Evolutionary conservation across 202 grass and related monocot genomes (phyloP).

Genomic region (Bolboschoenoplectus hybrid): DNA sequence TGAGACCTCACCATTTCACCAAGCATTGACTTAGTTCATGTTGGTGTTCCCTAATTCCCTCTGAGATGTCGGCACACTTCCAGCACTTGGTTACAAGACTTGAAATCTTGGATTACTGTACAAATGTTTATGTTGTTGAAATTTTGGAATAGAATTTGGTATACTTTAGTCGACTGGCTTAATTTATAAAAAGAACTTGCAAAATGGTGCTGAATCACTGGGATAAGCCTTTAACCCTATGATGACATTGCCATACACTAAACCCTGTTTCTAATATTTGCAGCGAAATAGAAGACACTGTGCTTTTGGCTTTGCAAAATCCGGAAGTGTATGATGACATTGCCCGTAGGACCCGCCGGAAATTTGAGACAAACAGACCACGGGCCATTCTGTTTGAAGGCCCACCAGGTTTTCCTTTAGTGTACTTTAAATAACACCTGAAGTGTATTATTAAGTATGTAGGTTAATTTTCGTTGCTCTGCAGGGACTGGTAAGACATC

Average conservation of each 20-base stretch:
- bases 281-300: conserved; percentile 95
- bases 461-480: conserved; percentile 17
- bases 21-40: background rate
- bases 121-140: background rate
- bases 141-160: background rate
- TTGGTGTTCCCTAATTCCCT: background rate
- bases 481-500: conserved; percentile 94
- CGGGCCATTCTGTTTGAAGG: conserved; percentile 95
- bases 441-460: background rate
- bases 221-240: background rate
- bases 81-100: background rate
- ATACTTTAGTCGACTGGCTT: background rate
- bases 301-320: conserved; percentile 86
- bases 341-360: conserved; percentile 70
- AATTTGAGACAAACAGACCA: conserved; percentile 94
- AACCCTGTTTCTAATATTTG: conserved; percentile 32
- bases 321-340: conserved; percentile 95
- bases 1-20: background rate
- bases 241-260: background rate
- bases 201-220: background rate
- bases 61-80: background rate
- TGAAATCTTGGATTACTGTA: background rate
- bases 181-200: background rate
- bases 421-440: background rate
- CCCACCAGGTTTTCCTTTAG: conserved; percentile 63